phyloP scores from a whole-genome alignment of 192 early-diverging fungal species.

The Podila clonocystis region DNA sequence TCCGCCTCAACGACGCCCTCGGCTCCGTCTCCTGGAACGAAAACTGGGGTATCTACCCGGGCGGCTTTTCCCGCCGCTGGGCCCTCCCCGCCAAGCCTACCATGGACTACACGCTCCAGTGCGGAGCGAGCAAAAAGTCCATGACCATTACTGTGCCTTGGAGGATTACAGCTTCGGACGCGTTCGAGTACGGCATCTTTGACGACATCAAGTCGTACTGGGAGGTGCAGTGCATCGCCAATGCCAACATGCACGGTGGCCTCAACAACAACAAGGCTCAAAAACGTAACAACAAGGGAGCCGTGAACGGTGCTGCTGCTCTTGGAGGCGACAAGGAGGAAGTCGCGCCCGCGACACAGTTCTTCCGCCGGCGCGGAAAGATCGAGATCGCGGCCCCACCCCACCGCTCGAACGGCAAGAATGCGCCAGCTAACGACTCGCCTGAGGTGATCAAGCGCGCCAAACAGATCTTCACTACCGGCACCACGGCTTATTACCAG shows the following conservation, averaged over 20 bases:
- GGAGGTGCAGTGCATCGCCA: constrained; percentile 18
- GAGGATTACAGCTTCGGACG: constrained; percentile 7
- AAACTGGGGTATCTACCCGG: constrained; percentile 10
- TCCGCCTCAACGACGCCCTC: constrained; percentile 45
- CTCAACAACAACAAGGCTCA: constrained; percentile 1
- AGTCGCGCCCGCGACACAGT: constrained; percentile 7
- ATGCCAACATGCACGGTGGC: background rate
- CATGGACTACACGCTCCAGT: constrained; percentile 36
- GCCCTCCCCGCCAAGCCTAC: constrained; percentile 21
- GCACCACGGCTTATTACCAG: constrained; percentile 19
- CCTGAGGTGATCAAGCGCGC: constrained; percentile 14
- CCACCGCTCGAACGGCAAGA: background rate
- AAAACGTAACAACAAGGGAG: background rate
- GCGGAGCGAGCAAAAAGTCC: constrained; percentile 7
- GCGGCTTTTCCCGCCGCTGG: constrained; percentile 31
- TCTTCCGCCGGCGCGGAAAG: constrained; percentile 25
- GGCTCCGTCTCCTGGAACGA: constrained; percentile 22
- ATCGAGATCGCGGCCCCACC: background rate
- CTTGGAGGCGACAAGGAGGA: background rate
- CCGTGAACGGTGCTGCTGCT: background rate
- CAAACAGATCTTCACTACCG: constrained; percentile 2
- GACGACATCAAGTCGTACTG: constrained; percentile 32
- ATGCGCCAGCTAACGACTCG: background rate
- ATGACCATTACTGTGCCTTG: constrained; percentile 17
- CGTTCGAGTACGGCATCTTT: constrained; percentile 12